phyloP scores from a whole-genome alignment of 306 rosid species.

The Corylus americana region DNA sequence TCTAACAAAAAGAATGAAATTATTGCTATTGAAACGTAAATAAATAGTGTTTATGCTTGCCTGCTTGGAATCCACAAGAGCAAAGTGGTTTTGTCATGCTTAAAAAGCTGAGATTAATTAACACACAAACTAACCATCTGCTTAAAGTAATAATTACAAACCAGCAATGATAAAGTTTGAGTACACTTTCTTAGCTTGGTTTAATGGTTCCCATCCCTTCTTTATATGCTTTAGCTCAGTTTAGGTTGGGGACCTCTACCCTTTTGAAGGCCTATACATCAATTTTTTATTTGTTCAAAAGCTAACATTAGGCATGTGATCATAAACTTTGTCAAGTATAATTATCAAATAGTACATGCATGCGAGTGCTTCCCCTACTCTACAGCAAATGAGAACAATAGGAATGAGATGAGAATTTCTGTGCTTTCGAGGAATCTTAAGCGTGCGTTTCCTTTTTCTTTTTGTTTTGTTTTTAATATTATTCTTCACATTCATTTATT shows the following conservation, averaged over 20 bases:
- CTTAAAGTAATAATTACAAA: neutral
- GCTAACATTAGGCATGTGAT: neutral
- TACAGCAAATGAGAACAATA: neutral
- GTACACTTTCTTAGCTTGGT: neutral
- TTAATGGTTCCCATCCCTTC: neutral
- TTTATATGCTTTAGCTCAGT: neutral
- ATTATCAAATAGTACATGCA: neutral
- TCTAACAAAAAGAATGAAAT: no score
- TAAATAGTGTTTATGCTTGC: neutral
- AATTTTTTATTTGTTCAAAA: neutral
- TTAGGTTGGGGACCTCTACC: conserved; percentile 6
- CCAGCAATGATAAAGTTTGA: neutral
- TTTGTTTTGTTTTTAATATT: neutral
- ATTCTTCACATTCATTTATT: no score
- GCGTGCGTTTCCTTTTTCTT: neutral
- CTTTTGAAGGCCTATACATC: neutral
- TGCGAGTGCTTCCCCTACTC: neutral
- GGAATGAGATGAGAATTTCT: neutral
- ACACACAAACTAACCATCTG: neutral
- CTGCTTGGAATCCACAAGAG: neutral
- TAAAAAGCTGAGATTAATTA: conserved; percentile 1
- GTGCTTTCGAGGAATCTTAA: neutral
- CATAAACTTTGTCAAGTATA: neutral
- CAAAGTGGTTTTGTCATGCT: neutral
- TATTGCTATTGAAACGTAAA: neutral